Base-by-base conservation (phyloP, 352 stramenopile species). In the Thalassiosira hispida region DNA sequence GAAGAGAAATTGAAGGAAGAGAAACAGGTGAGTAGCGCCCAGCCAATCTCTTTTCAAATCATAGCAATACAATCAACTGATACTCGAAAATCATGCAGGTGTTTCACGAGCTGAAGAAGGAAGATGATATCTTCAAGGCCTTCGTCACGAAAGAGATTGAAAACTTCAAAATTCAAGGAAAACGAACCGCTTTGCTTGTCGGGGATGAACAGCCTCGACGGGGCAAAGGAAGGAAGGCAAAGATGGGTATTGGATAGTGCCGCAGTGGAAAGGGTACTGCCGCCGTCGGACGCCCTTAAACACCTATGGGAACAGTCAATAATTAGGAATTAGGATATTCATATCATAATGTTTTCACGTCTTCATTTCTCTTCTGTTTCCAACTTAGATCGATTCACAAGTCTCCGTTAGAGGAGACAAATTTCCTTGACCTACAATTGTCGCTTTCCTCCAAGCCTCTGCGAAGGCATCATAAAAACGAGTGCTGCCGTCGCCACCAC, bases 361-460 rank as follows among this genome's bases (percentile, higher is more conserved):
- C 31, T 9, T 38, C 3, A 38, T 38, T 3, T 38, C 3, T 38
- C 3, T 9, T 9, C 31, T 38, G 3, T 38, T 42, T 2, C 18
- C 29, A 65, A 22, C 20, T 59, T 42, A 61, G 6, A 61, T 12
- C 7, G 35, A 38, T 59, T 72, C 57, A 53, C 78, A 86, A 52
- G 9, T 77, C 9, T 83, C 70, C 7, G 12, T 25, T 0, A 83
- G 57, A 33, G 62, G 52, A 25, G 33, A 73, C 29, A 87, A 55
- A 53, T 70, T 77, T 18, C 64, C 20, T 47, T 76, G 62, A 0
- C 81, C 81, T 56, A 83, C 71, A 23, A 68, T 85, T 40, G 76
- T 85, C 18, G 81, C 81, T 47, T 85, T 87, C 18, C 63, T 66
- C 81, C 81, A 87, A 22, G 76, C 76, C 27, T 53, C 57, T 29